phyloP scores from a whole-genome alignment of 140 eudicot species.

The Bidens hawaiensis region DNA sequence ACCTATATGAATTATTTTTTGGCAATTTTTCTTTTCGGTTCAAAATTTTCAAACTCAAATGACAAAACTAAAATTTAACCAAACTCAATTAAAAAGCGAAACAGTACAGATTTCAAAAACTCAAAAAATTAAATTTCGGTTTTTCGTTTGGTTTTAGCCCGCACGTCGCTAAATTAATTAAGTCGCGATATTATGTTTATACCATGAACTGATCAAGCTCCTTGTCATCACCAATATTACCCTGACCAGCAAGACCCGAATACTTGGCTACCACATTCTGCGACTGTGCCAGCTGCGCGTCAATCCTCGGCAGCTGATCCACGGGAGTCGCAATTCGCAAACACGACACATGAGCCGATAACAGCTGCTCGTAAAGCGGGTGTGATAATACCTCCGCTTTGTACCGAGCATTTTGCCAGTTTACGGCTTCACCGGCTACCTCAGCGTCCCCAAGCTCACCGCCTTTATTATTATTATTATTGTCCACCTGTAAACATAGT shows the following conservation, averaged over 20 bases:
- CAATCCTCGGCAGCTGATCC: constrained; percentile 86
- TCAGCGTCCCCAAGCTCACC: constrained; percentile 22
- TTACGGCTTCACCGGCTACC: constrained; percentile 18
- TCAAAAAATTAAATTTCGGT: no score
- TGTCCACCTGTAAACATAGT: constrained; percentile 10
- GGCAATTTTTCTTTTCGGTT: no score
- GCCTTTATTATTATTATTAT: constrained; percentile 30
- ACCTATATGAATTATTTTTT: no score
- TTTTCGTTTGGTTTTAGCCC: no score
- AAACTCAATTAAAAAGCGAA: no score
- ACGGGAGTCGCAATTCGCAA: constrained; percentile 77
- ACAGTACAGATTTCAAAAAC: no score
- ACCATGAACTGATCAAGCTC: constrained; percentile 90
- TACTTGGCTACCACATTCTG: constrained; percentile 71
- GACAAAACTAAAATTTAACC: no score
- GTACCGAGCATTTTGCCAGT: constrained; percentile 61
- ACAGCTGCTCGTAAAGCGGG: constrained; percentile 69
- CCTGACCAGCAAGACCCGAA: constrained; percentile 38
- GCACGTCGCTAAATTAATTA: no score
- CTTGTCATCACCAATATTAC: constrained; percentile 42
- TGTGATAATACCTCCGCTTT: constrained; percentile 65
- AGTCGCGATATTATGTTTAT: neutral
- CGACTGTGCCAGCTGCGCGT: constrained; percentile 78
- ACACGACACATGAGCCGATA: constrained; percentile 77
- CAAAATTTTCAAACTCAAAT: no score